A percentile compares a stretch with the other conserved stretches of the same genome.
Evolutionary conservation across 2,329 filamentous ascomycete species (phyloP).

Genomic region (Colletotrichum gigasporum): DNA sequence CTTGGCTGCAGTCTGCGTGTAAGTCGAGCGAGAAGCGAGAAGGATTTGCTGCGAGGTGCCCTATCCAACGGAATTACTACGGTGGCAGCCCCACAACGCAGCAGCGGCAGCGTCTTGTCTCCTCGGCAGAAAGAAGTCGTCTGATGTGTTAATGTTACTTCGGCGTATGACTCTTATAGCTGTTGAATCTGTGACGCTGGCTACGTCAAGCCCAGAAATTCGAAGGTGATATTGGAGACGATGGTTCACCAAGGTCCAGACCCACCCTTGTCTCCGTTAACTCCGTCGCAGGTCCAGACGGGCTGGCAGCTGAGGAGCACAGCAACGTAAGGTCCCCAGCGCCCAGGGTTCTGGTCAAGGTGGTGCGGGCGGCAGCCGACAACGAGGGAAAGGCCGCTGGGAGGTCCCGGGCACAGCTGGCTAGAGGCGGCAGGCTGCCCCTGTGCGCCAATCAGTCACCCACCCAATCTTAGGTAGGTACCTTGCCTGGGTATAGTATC

Average conservation of each 20-base stretch:
- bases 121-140: background rate
- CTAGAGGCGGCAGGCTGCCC: background rate
- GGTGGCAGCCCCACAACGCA: background rate
- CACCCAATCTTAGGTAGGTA: background rate
- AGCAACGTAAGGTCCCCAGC: background rate
- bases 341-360: slow-evolving; percentile 18
- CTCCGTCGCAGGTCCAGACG: slow-evolving; percentile 23
- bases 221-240: background rate
- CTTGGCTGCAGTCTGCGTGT: background rate
- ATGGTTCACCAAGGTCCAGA: background rate
- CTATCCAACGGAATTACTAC: background rate
- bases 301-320: no score
- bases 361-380: background rate
- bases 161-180: background rate
- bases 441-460: background rate
- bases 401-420: background rate
- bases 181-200: slow-evolving; percentile 1
- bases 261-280: slow-evolving; percentile 23
- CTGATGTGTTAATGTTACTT: slow-evolving; percentile 1
- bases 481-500: no score
- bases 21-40: no score
- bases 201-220: background rate
- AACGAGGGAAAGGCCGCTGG: background rate
- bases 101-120: background rate
- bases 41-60: background rate